A percentile compares a stretch with the other conserved stretches of the same genome.
phyloP scores from a whole-genome alignment of 768 basidiomycete genomes.

The Kwoniella sp. region DNA sequence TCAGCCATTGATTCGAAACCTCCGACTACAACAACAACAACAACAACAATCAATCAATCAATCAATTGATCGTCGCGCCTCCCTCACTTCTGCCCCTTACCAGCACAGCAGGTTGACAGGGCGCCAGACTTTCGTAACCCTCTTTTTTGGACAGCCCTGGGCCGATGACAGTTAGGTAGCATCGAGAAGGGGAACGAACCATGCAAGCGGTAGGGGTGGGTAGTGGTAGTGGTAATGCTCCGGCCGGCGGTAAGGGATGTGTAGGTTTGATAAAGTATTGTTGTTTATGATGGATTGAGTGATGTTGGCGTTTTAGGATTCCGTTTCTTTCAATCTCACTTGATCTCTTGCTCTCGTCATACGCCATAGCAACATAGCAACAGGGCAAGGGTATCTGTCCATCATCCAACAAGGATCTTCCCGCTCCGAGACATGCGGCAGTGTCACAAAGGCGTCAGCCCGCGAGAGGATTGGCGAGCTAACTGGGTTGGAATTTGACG shows the following conservation, averaged over 20 bases:
- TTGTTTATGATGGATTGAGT: neutral
- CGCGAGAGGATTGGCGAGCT: too few species aligned
- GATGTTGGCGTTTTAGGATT: neutral
- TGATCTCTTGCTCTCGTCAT: neutral
- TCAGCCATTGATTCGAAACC: too few species aligned
- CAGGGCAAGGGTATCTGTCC: neutral
- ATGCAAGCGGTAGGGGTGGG: neutral
- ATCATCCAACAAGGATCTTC: neutral
- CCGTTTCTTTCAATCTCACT: neutral
- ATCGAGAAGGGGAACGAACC: neutral
- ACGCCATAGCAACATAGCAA: neutral
- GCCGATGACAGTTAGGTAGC: too few species aligned
- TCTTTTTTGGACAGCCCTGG: too few species aligned
- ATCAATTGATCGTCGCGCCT: too few species aligned
- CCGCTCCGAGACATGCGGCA: neutral
- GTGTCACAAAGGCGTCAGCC: too few species aligned
- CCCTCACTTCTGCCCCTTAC: too few species aligned
- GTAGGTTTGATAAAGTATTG: neutral
- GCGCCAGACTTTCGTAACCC: neutral
- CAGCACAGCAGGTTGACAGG: too few species aligned
- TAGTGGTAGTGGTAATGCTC: neutral
- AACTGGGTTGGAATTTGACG: too few species aligned
- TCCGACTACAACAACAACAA: too few species aligned
- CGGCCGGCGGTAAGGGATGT: slow-evolving; percentile 1
- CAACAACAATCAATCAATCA: too few species aligned